Evolutionary conservation across 768 basidiomycete genomes (phyloP), one percentile per base, ranked within the genome.

Genomic region (Xanthoconium purpureum): DNA sequence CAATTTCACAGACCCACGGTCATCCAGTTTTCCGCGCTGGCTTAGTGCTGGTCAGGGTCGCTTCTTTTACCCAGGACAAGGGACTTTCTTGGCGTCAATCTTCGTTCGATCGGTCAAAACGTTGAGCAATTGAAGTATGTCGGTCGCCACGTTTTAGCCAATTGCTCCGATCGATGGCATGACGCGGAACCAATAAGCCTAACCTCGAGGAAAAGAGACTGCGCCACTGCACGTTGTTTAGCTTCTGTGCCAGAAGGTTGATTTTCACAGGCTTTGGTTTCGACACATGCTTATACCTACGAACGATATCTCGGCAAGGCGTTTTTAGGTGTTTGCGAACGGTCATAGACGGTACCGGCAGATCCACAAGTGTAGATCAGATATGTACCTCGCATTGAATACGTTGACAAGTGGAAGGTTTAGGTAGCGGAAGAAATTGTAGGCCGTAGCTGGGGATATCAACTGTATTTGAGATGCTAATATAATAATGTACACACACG

Each of bases 1-100:
- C 45, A 15, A 12, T 50, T n/a, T 17, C 50, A 15, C 36, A 14
- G 29, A 10, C 10, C 13, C 39, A 24, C 24, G 24, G 24, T 24
- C 24, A 24, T 24, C 24, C 24, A 24, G 24, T 24, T 24, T 24
- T 24, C 24, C 24, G 24, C 24, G 24, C 24, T 24, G 24, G 24
- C 24, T 24, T 24, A 24, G 24, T 24, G 24, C 24, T 4, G 24
- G 24, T 24, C 24, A 70, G 71, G 52, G 56, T 48, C 69, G 63
- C 53, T 49, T 73, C 13, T 63, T 67, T 20, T 78, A 77, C 54
- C 78, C 78, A 77, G 55, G 62, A 64, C 35, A 77, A 72, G 55
- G 74, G 71, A 47, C 55, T 40, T 40, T 66, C 68, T 10, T 68
- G 73, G 58, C 66, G 75, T 47, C 64, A 52, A 52, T 57, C 55